These are phyloP conservation scores for Penicillium salamii DNA, from an alignment of 495 filamentous ascomycete genomes.

Conservation along the genomic window DNA sequence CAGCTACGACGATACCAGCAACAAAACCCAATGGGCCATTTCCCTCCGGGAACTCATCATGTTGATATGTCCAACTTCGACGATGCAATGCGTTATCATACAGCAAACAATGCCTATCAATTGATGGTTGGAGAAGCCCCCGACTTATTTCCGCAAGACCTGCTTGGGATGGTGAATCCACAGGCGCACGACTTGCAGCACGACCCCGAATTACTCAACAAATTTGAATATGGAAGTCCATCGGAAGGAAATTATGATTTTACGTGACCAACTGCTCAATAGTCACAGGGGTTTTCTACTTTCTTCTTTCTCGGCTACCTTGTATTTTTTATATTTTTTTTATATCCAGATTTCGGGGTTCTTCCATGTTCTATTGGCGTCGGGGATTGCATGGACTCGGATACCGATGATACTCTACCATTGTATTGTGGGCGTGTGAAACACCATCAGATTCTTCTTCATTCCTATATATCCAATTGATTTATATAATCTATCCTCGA, in stretches of 20 bases:
- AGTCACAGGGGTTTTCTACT: not conserved
- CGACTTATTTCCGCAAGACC: constrained; percentile 39
- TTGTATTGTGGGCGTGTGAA: not conserved
- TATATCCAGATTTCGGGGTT: not conserved
- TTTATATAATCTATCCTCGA: not conserved
- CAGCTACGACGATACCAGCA: constrained; percentile 39
- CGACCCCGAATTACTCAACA: constrained; percentile 40
- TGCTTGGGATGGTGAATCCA: constrained; percentile 41
- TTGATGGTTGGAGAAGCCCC: constrained; percentile 47
- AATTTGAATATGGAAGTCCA: constrained; percentile 42
- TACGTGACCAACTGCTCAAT: constrained; percentile 22
- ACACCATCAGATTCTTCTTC: not conserved
- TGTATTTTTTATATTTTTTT: constrained; percentile 6
- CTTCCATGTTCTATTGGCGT: constrained; percentile 2
- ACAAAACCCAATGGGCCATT: constrained; percentile 38
- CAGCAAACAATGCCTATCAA: constrained; percentile 39
- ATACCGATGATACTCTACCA: constrained; percentile 3
- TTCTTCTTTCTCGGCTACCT: not conserved
- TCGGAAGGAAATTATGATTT: constrained; percentile 42
- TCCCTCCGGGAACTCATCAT: constrained; percentile 27
- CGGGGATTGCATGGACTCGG: not conserved
- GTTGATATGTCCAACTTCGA: constrained; percentile 37
- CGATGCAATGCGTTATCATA: constrained; percentile 40
- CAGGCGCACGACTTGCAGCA: constrained; percentile 43
- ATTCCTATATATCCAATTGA: not conserved